Percentiles rank a stretch among this genome's conserved stretches.
Conservation (phyloP, 148 eudicot genomes). For the Fagopyrum homotropicum region DNA sequence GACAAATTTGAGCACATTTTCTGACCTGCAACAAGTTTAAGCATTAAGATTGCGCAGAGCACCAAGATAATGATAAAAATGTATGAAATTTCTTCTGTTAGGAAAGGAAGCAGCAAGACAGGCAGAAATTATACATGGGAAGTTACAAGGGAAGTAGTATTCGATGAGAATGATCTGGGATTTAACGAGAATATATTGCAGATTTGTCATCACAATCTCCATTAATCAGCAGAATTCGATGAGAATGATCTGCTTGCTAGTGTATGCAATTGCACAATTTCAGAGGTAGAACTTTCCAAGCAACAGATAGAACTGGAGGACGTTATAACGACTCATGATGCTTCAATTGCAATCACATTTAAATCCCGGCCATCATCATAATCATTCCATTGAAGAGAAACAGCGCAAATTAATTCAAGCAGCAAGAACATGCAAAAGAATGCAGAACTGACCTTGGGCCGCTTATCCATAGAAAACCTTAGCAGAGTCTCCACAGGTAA, state of each 20-base stretch:
- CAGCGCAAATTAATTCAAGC: neutral
- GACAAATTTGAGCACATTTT: conserved; percentile 66
- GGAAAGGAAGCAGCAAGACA: neutral
- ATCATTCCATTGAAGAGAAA: neutral
- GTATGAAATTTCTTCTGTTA: neutral
- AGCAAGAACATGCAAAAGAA: neutral
- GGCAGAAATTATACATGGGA: neutral
- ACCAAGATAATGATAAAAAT: neutral
- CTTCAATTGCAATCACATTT: neutral
- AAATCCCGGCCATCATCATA: neutral
- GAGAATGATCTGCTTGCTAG: neutral
- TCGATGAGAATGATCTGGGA: neutral
- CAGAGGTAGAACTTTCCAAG: neutral
- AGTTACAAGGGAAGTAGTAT: neutral
- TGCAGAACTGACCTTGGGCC: conserved; percentile 60
- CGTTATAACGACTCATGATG: neutral
- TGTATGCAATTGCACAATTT: neutral
- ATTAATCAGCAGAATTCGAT: too few species aligned
- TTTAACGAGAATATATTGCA: neutral
- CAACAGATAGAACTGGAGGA: neutral
- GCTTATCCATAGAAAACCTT: conserved; percentile 61
- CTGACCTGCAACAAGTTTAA: conserved; percentile 48
- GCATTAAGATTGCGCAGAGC: neutral
- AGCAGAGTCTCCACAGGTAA: conserved; percentile 46
- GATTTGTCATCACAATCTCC: neutral